A percentile compares a stretch with the other conserved stretches of the same genome.
These are phyloP conservation scores for Debaryomyces fabryi DNA, from an alignment of 1,139 yeast species.

Conservation along the genomic window DNA sequence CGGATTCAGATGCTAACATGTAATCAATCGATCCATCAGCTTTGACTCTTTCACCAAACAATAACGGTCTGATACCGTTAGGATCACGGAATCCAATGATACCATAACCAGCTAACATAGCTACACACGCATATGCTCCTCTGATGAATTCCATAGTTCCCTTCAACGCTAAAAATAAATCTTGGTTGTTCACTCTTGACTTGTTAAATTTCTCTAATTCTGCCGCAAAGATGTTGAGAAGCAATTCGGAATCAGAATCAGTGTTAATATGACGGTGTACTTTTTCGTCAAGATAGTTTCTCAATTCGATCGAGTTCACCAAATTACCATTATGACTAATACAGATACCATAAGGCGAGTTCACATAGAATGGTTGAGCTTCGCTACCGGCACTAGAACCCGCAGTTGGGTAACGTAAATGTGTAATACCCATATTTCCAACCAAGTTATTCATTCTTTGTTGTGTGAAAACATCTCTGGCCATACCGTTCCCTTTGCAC, in stretches of 20 bases:
- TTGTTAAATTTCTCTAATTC: constrained; percentile 91
- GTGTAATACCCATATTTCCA: constrained; percentile 96
- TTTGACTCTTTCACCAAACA: constrained; percentile 77
- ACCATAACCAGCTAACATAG: constrained; percentile 96
- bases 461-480: constrained; percentile 92
- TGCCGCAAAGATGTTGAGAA: constrained; percentile 87
- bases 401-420: constrained; percentile 95
- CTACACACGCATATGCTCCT: constrained; percentile 96
- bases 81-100: constrained; percentile 96
- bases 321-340: constrained; percentile 93
- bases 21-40: constrained; percentile 79
- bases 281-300: constrained; percentile 81
- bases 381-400: constrained; percentile 97
- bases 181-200: constrained; percentile 88
- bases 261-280: constrained; percentile 98
- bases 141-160: constrained; percentile 81
- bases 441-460: constrained; percentile 74
- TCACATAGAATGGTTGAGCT: constrained; percentile 98
- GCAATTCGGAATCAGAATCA: constrained; percentile 90
- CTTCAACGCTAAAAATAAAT: constrained; percentile 80
- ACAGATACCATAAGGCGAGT: constrained; percentile 92
- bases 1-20: constrained; percentile 95
- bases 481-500: constrained; percentile 99
- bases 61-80: constrained; percentile 90
- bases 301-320: constrained; percentile 80